These are phyloP conservation scores for Fraxinus sp. DNA, from an alignment of 305 asterid genomes.

Conservation along the genomic window DNA sequence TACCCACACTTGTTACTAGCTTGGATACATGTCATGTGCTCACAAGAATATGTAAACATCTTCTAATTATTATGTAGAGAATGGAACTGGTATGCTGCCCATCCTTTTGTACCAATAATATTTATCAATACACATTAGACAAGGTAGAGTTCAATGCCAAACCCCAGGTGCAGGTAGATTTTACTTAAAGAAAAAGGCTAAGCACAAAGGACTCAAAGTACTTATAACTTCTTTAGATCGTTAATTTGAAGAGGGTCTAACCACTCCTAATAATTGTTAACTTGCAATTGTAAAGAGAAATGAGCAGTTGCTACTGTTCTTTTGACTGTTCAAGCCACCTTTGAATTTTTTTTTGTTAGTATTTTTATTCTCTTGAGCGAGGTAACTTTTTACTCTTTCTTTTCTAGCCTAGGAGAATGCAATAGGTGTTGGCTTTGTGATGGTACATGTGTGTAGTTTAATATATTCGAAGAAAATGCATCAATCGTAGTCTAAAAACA, in stretches of 20 bases:
- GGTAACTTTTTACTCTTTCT: not conserved
- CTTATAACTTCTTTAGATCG: not conserved
- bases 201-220: not conserved
- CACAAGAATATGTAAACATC: not conserved
- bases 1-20: not conserved
- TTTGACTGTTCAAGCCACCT: not conserved
- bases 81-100: not conserved
- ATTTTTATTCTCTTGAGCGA: not conserved
- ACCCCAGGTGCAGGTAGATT: not conserved
- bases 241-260: not conserved
- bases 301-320: not conserved
- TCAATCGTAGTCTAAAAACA: not conserved
- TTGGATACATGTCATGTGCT: not conserved
- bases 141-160: not conserved
- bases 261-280: not conserved
- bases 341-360: not conserved
- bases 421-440: not conserved
- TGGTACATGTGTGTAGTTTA: not conserved
- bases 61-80: not conserved
- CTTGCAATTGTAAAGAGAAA: not conserved
- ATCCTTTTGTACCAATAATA: not conserved
- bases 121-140: not conserved
- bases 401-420: not conserved
- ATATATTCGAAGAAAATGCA: not conserved
- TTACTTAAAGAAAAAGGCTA: not conserved